Base-by-base conservation (phyloP, 495 filamentous ascomycete species). In the Podospora bellae-mahoneyi region DNA sequence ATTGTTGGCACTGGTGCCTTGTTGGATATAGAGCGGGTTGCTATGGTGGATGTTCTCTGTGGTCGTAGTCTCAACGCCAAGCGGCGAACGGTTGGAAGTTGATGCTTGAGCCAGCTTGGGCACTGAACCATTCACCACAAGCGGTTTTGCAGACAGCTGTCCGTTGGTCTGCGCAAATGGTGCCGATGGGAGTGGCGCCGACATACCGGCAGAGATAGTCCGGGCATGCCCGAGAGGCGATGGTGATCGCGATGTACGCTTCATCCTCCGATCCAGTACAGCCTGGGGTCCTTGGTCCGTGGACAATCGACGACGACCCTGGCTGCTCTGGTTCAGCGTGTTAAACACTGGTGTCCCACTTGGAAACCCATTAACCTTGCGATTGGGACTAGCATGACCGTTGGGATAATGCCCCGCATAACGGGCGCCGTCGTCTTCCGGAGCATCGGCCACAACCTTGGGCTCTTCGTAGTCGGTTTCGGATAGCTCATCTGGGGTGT, bases 201-300 rank as follows among this genome's bases (percentile, higher is more conserved):
- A 79, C 60, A 74, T 77, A 58, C 84, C 81, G 4, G 76, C 73
- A 4, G 84, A 82, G 54, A 79, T 78, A 26, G 77, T 79, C 62
- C 82, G 78, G 54, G 77, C 74, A 71, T 84, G 83, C 5, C 79
- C 80, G 44, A 82, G 74, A 3, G 85, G 85, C 0, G 85, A 87
- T 7, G 85, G 83, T n/a, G 85, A 86, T 23, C 84, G 78, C 20
- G 85, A 86, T 15, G 79, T 81, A 39, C 83, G 76, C 73, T 78
- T 82, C 63, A 84, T 82, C 59, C 80, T 76, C 30, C 81, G 73
- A 64, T 87, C 83, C 13, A 85, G 77, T 9, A 86, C 78, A 32
- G 80, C 77, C 71, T 83, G 82, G 9, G 83, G 81, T 13, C 82
- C 66, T 58, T 85, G 82, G 62, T 85, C 84, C 16, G 81, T 82